Conservation (phyloP, 73 alveolate genomes). For the Urostyla sp. region DNA sequence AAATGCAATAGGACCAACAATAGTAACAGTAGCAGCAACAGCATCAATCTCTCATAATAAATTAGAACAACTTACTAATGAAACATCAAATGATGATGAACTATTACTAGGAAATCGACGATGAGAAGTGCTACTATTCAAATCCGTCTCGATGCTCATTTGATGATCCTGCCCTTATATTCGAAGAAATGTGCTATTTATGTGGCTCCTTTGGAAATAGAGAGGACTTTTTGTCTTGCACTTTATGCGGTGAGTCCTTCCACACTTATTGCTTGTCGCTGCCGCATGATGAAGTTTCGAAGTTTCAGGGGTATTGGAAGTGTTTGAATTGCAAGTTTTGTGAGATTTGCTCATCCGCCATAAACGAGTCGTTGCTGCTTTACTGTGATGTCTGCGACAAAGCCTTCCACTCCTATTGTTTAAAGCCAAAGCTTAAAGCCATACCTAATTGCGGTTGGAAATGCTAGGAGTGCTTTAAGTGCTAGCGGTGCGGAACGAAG, state of each 20-base stretch:
- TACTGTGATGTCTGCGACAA: conserved; percentile 77
- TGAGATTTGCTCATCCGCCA: conserved; percentile 64
- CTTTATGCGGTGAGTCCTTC: conserved; percentile 75
- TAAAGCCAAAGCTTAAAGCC: conserved; percentile 48
- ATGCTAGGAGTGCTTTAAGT: conserved; percentile 70
- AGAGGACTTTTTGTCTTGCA: conserved; percentile 63
- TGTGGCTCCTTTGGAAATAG: conserved; percentile 73
- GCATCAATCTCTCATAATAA: background rate
- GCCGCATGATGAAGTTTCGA: conserved; percentile 26
- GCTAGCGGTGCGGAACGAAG: conserved; percentile 59
- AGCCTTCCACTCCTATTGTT: conserved; percentile 70
- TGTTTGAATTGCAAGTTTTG: conserved; percentile 73
- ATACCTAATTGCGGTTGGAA: conserved; percentile 74
- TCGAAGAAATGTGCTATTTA: conserved; percentile 66
- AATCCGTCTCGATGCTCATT: conserved; percentile 64
- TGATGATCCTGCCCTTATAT: conserved; percentile 65
- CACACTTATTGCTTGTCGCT: conserved; percentile 68
- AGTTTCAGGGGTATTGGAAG: conserved; percentile 65
- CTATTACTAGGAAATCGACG: conserved; percentile 51
- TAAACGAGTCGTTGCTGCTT: conserved; percentile 61
- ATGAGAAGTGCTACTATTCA: conserved; percentile 59
- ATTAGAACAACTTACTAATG: conserved; percentile 11
- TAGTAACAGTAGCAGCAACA: background rate
- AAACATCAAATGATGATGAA: conserved; percentile 46
- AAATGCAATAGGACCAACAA: background rate